A percentile compares a stretch with the other conserved stretches of the same genome.
phyloP scores from a whole-genome alignment of 2,329 filamentous ascomycete genomes.

The Boeremia lycopersici region DNA sequence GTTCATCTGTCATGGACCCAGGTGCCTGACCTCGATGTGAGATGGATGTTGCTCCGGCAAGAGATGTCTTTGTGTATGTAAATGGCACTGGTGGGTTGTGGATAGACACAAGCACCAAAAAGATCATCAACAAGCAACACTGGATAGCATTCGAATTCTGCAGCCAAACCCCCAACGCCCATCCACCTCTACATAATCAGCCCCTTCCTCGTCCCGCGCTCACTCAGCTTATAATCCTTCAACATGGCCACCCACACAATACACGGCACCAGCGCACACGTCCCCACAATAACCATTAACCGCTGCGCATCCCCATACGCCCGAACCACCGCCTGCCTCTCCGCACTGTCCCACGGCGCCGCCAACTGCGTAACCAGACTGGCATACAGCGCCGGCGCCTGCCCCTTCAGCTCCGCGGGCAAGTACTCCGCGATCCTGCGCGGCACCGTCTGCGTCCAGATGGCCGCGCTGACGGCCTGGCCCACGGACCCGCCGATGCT shows the following conservation, averaged over 20 bases:
- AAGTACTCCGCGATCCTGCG: conserved; percentile 23
- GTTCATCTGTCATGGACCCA: too few relatives aligned
- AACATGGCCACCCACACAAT: conserved; percentile 30
- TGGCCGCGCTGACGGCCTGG: conserved; percentile 62
- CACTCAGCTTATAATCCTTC: conserved; percentile 27
- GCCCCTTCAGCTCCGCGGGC: conserved; percentile 16
- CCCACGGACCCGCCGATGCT: conserved; percentile 56
- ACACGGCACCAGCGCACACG: conserved; percentile 31
- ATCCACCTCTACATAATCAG: neutral
- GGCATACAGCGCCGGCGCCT: conserved; percentile 31
- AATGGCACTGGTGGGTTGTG: too few relatives aligned
- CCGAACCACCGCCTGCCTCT: conserved; percentile 48
- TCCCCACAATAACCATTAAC: conserved; percentile 39
- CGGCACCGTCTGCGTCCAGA: conserved; percentile 66
- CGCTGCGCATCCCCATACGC: conserved; percentile 42
- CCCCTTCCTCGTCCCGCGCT: conserved; percentile 11
- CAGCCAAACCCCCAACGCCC: too few relatives aligned
- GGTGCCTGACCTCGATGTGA: too few relatives aligned
- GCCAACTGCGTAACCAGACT: conserved; percentile 60
- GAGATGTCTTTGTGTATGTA: too few relatives aligned
- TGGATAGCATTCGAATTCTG: too few relatives aligned
- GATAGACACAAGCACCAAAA: too few relatives aligned
- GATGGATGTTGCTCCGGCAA: too few relatives aligned
- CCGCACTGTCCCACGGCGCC: conserved; percentile 55
- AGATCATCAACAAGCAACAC: too few relatives aligned